Percentiles rank a stretch among this genome's conserved stretches.
These are phyloP conservation scores for Suillus alpinus DNA, from an alignment of 768 basidiomycete species.

Conservation along the genomic window DNA sequence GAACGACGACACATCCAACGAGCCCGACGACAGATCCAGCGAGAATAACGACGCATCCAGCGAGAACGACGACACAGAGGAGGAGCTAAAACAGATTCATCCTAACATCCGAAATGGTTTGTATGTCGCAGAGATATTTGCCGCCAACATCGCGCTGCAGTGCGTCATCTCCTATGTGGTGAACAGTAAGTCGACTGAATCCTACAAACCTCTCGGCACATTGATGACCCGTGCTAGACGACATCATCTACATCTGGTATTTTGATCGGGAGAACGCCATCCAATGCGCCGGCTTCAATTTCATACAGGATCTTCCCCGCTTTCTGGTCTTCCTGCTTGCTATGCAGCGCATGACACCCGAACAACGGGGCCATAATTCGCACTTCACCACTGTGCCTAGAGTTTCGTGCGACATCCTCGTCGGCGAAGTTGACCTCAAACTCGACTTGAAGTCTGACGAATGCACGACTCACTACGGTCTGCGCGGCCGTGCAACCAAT, in stretches of 20 bases:
- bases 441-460: no score
- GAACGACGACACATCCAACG: no score
- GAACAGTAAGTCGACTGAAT: not conserved
- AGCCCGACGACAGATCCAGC: no score
- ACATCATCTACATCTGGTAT: conserved; percentile 3
- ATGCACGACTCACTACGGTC: no score
- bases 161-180: not conserved
- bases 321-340: conserved; percentile 9
- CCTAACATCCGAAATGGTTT: no score
- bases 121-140: conserved; percentile 4
- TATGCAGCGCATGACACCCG: conserved; percentile 8
- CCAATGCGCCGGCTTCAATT: conserved; percentile 10
- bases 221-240: not conserved
- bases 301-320: conserved; percentile 11
- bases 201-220: not conserved
- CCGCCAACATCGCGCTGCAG: not conserved
- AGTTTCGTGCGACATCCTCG: no score
- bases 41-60: no score
- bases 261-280: not conserved
- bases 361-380: conserved; percentile 9
- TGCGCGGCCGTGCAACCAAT: no score
- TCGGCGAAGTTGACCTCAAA: no score
- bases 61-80: no score
- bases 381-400: no score
- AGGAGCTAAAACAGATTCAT: no score